Evolutionary conservation across 805 yeast genomes (phyloP).

Genomic region (Suhomyces tanzawaensis): DNA sequence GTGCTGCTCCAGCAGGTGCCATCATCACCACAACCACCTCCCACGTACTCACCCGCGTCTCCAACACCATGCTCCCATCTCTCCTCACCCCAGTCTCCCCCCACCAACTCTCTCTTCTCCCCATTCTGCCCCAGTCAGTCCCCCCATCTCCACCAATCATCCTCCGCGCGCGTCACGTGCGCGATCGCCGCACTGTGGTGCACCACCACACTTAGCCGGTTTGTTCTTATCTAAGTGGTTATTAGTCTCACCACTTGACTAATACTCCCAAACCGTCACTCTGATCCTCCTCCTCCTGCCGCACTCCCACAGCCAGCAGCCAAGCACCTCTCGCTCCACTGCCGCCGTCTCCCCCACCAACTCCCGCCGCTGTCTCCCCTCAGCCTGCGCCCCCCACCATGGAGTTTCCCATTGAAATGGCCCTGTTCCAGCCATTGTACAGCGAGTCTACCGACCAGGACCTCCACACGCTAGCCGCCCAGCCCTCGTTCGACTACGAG

Average conservation of each 20-base stretch:
- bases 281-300: neutral
- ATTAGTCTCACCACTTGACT: constrained; percentile 1
- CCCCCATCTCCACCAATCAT: neutral
- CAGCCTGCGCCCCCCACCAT: neutral
- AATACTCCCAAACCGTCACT: neutral
- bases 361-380: neutral
- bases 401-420: constrained; percentile 1
- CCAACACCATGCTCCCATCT: too few species aligned
- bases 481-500: too few species aligned
- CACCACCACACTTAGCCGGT: neutral
- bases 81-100: too few species aligned
- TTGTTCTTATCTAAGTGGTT: neutral
- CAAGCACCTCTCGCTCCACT: neutral
- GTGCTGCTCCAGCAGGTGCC: too few species aligned
- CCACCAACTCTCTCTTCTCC: too few species aligned
- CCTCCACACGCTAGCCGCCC: neutral
- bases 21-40: too few species aligned
- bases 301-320: too few species aligned
- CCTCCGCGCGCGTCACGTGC: neutral
- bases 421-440: constrained; percentile 4
- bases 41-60: too few species aligned
- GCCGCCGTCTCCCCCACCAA: neutral
- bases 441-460: neutral
- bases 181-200: neutral
- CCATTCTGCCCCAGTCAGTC: neutral